phyloP scores from a whole-genome alignment of 1,139 yeast genomes.

The Scheffersomyces parashehatae region DNA sequence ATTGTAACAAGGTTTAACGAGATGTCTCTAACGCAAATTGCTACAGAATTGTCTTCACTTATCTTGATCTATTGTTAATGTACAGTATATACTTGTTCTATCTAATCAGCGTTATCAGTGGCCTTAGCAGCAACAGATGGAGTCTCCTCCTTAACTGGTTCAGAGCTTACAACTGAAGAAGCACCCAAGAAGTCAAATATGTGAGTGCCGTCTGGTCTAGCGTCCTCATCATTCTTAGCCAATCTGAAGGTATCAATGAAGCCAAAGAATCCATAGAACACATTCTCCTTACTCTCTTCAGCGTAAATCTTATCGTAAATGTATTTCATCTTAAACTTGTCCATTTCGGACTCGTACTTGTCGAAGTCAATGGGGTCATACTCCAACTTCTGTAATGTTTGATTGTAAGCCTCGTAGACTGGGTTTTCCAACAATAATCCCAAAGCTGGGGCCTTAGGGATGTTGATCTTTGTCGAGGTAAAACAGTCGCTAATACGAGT shows the following conservation, averaged over 20 bases:
- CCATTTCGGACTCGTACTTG: conserved; percentile 70
- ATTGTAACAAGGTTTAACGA: too few relatives aligned
- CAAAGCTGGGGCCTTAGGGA: conserved; percentile 97
- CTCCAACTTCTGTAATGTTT: conserved; percentile 71
- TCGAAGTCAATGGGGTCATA: conserved; percentile 73
- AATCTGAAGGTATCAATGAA: conserved; percentile 75
- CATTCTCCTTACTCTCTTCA: conserved; percentile 85
- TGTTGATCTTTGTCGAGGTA: conserved; percentile 70
- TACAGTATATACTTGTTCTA: background rate
- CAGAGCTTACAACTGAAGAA: conserved; percentile 13
- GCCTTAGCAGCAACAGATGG: conserved; percentile 4
- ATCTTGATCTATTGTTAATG: too few relatives aligned
- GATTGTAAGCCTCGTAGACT: conserved; percentile 84
- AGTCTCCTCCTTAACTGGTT: background rate
- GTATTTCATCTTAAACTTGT: conserved; percentile 80
- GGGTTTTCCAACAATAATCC: conserved; percentile 91
- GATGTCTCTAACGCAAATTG: too few relatives aligned
- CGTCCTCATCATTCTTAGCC: conserved; percentile 21
- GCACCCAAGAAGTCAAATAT: conserved; percentile 81
- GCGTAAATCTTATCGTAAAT: conserved; percentile 90
- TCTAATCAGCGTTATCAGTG: conserved; percentile 9
- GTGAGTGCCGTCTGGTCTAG: conserved; percentile 35
- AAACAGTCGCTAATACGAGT: conserved; percentile 79
- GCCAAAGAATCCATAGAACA: conserved; percentile 84
- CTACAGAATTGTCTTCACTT: too few relatives aligned